Evolutionary conservation across 1,139 yeast genomes (phyloP).

Genomic region (Nakaseomyces kungkrabaensis): DNA sequence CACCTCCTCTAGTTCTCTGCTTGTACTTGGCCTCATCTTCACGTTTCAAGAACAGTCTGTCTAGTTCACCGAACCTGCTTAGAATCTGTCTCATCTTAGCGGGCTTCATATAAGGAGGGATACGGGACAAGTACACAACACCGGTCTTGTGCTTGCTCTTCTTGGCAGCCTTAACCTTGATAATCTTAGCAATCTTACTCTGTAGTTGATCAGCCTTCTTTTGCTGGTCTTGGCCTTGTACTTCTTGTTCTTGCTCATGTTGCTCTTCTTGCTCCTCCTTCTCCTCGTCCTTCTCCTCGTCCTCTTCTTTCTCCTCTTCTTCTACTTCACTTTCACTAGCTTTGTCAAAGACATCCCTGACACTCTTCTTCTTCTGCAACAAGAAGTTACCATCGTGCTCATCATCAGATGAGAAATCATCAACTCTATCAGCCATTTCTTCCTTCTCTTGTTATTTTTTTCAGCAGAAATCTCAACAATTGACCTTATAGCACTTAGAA

Average conservation of each 20-base stretch:
- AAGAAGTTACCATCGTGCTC: not conserved
- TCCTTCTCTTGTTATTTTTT: not conserved
- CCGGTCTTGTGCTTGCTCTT: conserved; percentile 65
- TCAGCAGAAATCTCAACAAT: too few relatives aligned
- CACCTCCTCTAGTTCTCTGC: conserved; percentile 73
- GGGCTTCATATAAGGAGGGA: conserved; percentile 98
- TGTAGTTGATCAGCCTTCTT: not conserved
- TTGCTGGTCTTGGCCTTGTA: not conserved
- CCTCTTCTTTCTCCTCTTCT: not conserved
- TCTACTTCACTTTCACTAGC: not conserved
- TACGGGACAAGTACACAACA: conserved; percentile 76
- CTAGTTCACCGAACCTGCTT: conserved; percentile 73
- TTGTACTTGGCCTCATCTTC: conserved; percentile 62
- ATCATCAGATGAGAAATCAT: conserved; percentile 2
- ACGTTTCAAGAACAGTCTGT: conserved; percentile 76
- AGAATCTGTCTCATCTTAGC: conserved; percentile 75
- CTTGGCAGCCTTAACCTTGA: conserved; percentile 42
- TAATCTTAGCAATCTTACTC: conserved; percentile 6
- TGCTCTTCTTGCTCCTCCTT: not conserved
- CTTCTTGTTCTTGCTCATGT: not conserved
- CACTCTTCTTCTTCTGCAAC: conserved; percentile 1
- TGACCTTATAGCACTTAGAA: too few relatives aligned
- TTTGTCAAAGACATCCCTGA: not conserved
- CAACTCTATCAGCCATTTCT: not conserved
- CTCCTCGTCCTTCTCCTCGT: not conserved